Base-by-base conservation (phyloP, 2,329 filamentous ascomycete species). In the Cryphonectria japonica region DNA sequence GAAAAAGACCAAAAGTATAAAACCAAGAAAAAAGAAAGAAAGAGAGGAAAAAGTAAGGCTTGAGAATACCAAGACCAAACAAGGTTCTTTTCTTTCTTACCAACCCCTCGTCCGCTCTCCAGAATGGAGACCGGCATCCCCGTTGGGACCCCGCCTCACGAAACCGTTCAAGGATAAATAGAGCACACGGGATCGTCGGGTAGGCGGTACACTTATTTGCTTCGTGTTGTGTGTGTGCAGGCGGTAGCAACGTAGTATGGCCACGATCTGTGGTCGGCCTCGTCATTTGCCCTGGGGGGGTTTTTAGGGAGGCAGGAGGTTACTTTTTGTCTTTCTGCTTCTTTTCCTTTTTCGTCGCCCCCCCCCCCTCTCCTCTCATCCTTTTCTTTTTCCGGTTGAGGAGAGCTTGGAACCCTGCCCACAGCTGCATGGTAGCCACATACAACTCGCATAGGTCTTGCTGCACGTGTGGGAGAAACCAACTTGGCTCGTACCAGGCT, bases 131-230 rank as follows among this genome's bases (percentile, higher is more conserved):
- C 54, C 13, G 54, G 54, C 54, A 59, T 59, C 46, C 26, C 46
- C 64, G 43, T 57, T 50, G 19, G 50, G 54, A 60, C 26, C 70
- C 59, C 59, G 70, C 70, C 60, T 70, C 65, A 70, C 65, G 68
- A 68, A 70, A 70, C 70, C 52, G 34, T 59, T 0, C 54, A 59
- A 34, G 26, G 26, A 32, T 9, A 34, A 29, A 13, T 29, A 50
- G 46, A 50, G 54, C 7, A 34, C 29, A 29, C 54, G 26, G 29
- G 3, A 16, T 16, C 14, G 34, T 32, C 46, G 19, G 19, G 46
- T 50, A n/a, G 19, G 54, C 29, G 29, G 54, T 59, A 14, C 54
- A 13, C n/a, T n/a, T 32, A 29, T 29, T 29, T 57, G 52, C 13
- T 29, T 29, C 7, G 46, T n/a, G 43, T 6, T 22, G 19, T n/a